Evolutionary conservation across 345 rosid genomes (phyloP).

Genomic region (Trapa incisa): DNA sequence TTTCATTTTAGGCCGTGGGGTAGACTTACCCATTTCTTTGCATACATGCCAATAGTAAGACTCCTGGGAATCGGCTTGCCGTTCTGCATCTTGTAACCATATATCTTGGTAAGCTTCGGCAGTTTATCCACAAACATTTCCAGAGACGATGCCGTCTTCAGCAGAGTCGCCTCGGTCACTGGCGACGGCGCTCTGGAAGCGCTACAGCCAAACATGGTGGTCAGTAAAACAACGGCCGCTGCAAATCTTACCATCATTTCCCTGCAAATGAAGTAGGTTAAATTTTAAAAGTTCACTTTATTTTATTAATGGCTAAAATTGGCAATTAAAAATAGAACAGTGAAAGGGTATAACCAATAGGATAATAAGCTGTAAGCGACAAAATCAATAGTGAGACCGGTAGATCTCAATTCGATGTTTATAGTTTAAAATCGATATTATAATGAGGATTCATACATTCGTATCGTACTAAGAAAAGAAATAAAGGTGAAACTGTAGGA

Average conservation of each 20-base stretch:
- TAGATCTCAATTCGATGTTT: too few species aligned
- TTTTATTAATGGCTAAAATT: too few species aligned
- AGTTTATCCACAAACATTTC: conserved; percentile 61
- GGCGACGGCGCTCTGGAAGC: neutral
- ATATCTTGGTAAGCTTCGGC: conserved; percentile 46
- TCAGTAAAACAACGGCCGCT: neutral
- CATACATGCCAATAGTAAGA: conserved; percentile 59
- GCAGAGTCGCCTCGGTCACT: conserved; percentile 1
- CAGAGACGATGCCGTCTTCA: conserved; percentile 11
- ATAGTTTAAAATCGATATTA: too few species aligned
- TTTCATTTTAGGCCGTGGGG: neutral
- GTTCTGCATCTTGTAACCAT: conserved; percentile 22
- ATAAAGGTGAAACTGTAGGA: too few species aligned
- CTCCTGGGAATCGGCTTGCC: conserved; percentile 25
- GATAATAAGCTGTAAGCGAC: too few species aligned
- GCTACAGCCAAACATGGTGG: neutral
- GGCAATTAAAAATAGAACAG: too few species aligned
- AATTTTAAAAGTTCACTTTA: neutral
- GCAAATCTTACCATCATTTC: neutral
- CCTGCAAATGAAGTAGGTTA: neutral
- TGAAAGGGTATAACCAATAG: too few species aligned
- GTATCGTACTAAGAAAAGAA: too few species aligned
- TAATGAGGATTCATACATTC: too few species aligned
- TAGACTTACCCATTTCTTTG: conserved; percentile 43
- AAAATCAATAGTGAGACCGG: too few species aligned